Evolutionary conservation across 179 eudicot species (phyloP).

Genomic region (Silene vulgaris): DNA sequence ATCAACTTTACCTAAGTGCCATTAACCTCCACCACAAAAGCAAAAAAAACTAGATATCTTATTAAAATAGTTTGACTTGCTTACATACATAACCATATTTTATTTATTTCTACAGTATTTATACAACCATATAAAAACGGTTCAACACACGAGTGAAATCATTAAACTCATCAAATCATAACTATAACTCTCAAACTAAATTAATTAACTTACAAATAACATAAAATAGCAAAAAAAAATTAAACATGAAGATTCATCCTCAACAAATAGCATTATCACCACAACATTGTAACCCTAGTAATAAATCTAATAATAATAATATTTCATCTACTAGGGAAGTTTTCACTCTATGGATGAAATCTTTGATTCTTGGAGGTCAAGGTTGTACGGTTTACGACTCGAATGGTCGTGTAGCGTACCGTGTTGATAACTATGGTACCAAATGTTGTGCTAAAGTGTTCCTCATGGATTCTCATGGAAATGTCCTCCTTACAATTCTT

Average conservation of each 20-base stretch:
- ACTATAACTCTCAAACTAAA: background rate
- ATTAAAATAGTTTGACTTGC: slow-evolving; percentile 1
- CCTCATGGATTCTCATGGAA: slow-evolving; percentile 48
- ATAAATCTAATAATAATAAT: background rate
- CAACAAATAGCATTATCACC: slow-evolving; percentile 8
- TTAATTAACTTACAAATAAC: background rate
- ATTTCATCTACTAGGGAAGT: slow-evolving; percentile 24
- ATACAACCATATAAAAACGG: background rate
- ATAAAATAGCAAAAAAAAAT: background rate
- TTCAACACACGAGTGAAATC: background rate
- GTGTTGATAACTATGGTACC: slow-evolving; percentile 48
- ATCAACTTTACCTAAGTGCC: slow-evolving; percentile 6
- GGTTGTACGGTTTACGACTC: slow-evolving; percentile 63
- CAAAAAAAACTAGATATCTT: background rate
- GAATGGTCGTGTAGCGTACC: slow-evolving; percentile 44
- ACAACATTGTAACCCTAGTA: background rate
- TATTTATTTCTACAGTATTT: background rate
- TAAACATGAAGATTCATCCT: slow-evolving; percentile 19
- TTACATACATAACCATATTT: background rate
- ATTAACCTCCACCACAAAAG: slow-evolving; percentile 4
- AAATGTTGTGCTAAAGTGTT: slow-evolving; percentile 33
- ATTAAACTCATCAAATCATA: background rate
- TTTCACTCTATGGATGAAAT: slow-evolving; percentile 63
- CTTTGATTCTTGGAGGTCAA: slow-evolving; percentile 55
- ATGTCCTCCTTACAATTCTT: slow-evolving; percentile 40